Conservation (phyloP, 78 protist genomes). For the Creolimax fragrantissima region DNA sequence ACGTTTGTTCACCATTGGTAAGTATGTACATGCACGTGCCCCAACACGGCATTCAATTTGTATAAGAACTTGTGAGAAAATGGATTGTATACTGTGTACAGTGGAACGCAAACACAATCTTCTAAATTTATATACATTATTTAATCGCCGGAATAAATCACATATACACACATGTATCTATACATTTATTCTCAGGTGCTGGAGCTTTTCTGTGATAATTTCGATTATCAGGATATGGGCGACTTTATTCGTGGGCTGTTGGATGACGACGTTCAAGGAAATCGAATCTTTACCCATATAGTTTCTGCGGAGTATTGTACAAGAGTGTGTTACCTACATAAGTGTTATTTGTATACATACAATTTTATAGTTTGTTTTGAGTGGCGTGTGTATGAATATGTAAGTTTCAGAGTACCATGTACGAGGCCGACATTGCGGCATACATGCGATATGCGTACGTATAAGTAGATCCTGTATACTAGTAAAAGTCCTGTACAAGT, state of each 20-base stretch:
- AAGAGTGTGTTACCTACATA: background rate
- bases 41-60: no score
- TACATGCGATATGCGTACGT: background rate
- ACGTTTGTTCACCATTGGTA: background rate
- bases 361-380: no score
- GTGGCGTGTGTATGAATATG: no score
- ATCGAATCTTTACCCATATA: background rate
- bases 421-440: no score
- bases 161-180: background rate
- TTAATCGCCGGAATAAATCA: no score
- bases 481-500: no score
- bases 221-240: constrained; percentile 1
- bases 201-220: background rate
- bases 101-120: no score
- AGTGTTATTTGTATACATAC: background rate
- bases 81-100: no score
- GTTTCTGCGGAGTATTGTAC: background rate
- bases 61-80: no score
- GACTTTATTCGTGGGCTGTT: constrained; percentile 2
- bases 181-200: background rate
- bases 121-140: no score
- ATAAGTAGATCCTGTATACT: background rate
- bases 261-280: background rate
- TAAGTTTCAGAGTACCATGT: no score
- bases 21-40: background rate